Base-by-base conservation (phyloP, 148 eudicot species). In the Diospyros kaki region DNA sequence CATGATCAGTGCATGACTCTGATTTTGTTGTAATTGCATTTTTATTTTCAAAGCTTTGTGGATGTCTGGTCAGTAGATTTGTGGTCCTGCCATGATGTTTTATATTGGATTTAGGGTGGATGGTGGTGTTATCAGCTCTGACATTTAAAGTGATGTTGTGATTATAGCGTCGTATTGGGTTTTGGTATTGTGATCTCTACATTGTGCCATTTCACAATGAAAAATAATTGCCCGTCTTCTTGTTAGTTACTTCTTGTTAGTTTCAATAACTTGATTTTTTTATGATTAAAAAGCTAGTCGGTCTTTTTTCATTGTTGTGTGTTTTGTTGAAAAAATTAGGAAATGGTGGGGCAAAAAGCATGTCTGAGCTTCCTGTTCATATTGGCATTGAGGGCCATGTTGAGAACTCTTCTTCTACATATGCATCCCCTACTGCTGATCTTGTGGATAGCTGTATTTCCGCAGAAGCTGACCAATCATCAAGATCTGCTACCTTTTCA, bases 401-500 rank as follows among this genome's bases (percentile, higher is more conserved):
- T 42, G 81, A 85, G 76, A 81, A 80, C 44, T 73, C 65, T 59
- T 78, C 80, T 78, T 81, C 82, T 73, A 68, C 63, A 75, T 60
- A 63, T 64, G 80, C 77, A 51, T 77, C 76, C 69, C 73, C 73
- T 40, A 64, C 71, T 69, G 85, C 73, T 76, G 77, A 77, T 79
- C 48, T 61, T n/a, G 65, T 75, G 71, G 81, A 82, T 46, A 72
- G 73, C 56, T 62, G 46, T 70, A 64, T 38, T 28, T 65, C 58
- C 44, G 9, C 77, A 56, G 82, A 45, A 61, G 79, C 58, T 66
- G 38, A 41, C 58, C 73, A 77, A 60, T 68, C 81, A 41, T 67
- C 72, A 52, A 77, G 14, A 45, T 77, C 81, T 18, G n/a, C 62
- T 55, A 38, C 63, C 54, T 63, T 66, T 2, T 76, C 79, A 50